These are phyloP conservation scores for Coemansia sp. DNA, from an alignment of 192 early-diverging fungal genomes.

Conservation along the genomic window DNA sequence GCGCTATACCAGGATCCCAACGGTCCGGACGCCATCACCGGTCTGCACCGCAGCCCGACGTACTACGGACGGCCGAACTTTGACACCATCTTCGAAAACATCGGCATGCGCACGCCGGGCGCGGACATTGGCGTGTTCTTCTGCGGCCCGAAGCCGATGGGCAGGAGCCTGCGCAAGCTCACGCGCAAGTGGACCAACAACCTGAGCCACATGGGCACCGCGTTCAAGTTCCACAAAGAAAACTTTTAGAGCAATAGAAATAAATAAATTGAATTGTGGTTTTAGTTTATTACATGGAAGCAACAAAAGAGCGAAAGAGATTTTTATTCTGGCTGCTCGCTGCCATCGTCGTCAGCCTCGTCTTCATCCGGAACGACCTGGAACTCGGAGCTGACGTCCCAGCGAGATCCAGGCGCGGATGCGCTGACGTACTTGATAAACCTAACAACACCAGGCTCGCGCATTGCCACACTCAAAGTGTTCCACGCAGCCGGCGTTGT, in stretches of 20 bases:
- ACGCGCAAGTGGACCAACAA: conserved; percentile 48
- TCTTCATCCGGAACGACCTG: conserved; percentile 52
- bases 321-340: neutral
- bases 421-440: conserved; percentile 87
- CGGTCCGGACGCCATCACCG: conserved; percentile 71
- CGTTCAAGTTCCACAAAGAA: conserved; percentile 70
- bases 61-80: conserved; percentile 84
- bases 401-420: conserved; percentile 67
- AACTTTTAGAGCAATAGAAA: conserved; percentile 57
- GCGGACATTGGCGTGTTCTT: conserved; percentile 80
- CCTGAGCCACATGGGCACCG: conserved; percentile 53
- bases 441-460: conserved; percentile 74
- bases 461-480: conserved; percentile 65
- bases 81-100: conserved; percentile 63
- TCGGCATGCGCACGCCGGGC: conserved; percentile 54
- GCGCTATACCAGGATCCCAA: conserved; percentile 59
- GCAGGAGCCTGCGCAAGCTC: conserved; percentile 56
- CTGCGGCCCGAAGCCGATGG: conserved; percentile 76
- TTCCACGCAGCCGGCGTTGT: conserved; percentile 69
- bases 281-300: too few species aligned
- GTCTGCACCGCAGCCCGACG: conserved; percentile 61
- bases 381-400: conserved; percentile 79
- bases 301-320: neutral
- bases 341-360: neutral
- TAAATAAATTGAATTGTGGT: neutral